Evolutionary conservation across 306 rosid species (phyloP), one percentile per base, ranked within the genome.

Genomic region (Vicia sativa): DNA sequence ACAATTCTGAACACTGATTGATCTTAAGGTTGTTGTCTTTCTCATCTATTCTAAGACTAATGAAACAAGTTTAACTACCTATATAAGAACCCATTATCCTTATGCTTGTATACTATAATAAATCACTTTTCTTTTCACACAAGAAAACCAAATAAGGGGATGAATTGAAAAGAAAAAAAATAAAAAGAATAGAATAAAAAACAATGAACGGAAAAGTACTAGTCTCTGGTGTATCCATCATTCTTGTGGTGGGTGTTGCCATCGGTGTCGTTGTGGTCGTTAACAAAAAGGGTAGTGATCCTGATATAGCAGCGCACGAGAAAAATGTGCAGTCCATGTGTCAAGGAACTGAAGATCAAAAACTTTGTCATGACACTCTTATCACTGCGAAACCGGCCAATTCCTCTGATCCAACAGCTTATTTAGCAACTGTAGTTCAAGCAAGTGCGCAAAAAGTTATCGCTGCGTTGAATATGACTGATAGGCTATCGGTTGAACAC

Each of bases 231-330:
- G 57, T 89, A 39, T 87, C 91, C 66, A 21, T 92, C 13, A 77
- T 92, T 44, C 84, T 92, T 0, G 83, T 89, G 11, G 91, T 89
- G 12, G 95, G 96, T 12, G 92, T 86, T 10, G 90, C 72, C 4
- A 59, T 86, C 2, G 92, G 89, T 1, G 74, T 86, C 0, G 84
- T 82, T 0, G 84, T 79, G 0, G 62, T 79, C 0, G 82, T 84
- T 11, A 62, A 50, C 55, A 79, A 12, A 6, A 25, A 8, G 4
- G 49, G 2, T 10, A 1, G 7, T 0, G 60, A 28, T 13, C 18
- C 80, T 64, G 13, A 6, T 0, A 2, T 42, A 63, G 16, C 83
- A 2, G 26, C 82, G 3, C 85, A 82, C 0, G 53, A 71, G 52
- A 89, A 81, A 21, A 15, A 78, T 0, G 83, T 92, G 14, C 41